These are phyloP conservation scores for Solanum raphanifolium DNA, from an alignment of 257 asterid species.

Conservation along the genomic window DNA sequence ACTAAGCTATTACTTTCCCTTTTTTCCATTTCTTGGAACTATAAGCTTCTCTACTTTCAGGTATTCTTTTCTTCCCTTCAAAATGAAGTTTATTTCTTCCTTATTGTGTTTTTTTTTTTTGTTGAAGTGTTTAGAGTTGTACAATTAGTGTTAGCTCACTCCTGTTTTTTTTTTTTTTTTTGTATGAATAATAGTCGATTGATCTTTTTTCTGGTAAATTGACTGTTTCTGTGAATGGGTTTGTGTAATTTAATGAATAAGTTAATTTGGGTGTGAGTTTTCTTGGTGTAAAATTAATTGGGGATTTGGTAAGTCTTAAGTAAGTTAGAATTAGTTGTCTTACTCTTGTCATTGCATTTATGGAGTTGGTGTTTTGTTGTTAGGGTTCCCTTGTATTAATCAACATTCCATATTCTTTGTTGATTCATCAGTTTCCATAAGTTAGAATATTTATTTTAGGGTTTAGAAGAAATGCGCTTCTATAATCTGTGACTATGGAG, in stretches of 20 bases:
- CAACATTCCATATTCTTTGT: neutral
- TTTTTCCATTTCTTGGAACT: slow-evolving; percentile 2
- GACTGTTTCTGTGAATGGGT: slow-evolving; percentile 21
- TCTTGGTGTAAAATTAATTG: neutral
- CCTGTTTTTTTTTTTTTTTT: no score
- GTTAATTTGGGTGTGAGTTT: neutral
- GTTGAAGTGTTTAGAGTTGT: neutral
- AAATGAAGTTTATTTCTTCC: neutral
- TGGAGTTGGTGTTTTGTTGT: neutral
- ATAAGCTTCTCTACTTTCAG: neutral
- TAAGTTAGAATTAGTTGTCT: neutral
- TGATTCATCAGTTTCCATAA: neutral
- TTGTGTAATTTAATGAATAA: neutral
- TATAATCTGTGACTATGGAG: neutral
- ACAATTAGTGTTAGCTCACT: neutral
- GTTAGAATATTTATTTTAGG: neutral
- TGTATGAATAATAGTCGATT: neutral
- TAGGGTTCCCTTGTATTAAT: neutral
- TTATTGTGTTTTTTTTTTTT: neutral
- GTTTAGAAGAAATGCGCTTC: neutral
- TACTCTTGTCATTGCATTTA: neutral
- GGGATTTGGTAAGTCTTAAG: neutral
- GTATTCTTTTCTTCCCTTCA: neutral
- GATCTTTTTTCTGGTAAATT: slow-evolving; percentile 1
- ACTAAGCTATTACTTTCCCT: neutral